Evolutionary conservation across 352 stramenopile species (phyloP), one percentile per base, ranked within the genome.

Genomic region (Phytopythium vexans): DNA sequence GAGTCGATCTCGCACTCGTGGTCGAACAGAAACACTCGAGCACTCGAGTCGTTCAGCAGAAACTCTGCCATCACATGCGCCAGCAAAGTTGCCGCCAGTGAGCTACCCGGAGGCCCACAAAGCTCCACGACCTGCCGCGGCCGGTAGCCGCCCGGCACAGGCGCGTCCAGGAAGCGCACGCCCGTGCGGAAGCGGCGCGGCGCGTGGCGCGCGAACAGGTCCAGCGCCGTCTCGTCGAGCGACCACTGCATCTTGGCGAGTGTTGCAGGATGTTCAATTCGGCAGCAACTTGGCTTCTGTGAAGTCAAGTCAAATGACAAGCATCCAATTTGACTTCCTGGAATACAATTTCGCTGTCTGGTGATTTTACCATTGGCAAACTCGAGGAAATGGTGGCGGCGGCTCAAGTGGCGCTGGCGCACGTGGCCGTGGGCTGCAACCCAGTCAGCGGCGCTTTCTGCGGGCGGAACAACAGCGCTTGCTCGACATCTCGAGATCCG

Each of bases 181-280:
- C 72, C 68, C 3, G 77, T 87, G 58, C 50, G 61, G 64, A 91
- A 91, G 35, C 73, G 70, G 48, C 58, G 66, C 51, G 59, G 64
- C 0, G 69, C 71, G 8, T 66, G 74, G 27, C 81, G 74, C 48
- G 76, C 81, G 56, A 91, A 85, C 54, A 91, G 60, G 58, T 91
- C 81, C 41, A 91, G 72, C 56, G 77, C 81, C 11, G 77, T 90
- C 66, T 88, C 79, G 58, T 88, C 74, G 12, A 79, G 64, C 37
- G 73, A 52, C 66, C 66, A 74, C 33, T 42, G 46, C 46, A 52
- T 52, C 6, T 16, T 4, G 14, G 8, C 7, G 32, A 27, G 21
- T 27, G 21, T 27, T 27, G 21, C 21, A 27, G 21, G 21, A 27
- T 27, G 21, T 27, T 27, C 21, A 27, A 27, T 27, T 27, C 21